phyloP scores from a whole-genome alignment of 2,329 filamentous ascomycete species.

The Aspergillus melleus region DNA sequence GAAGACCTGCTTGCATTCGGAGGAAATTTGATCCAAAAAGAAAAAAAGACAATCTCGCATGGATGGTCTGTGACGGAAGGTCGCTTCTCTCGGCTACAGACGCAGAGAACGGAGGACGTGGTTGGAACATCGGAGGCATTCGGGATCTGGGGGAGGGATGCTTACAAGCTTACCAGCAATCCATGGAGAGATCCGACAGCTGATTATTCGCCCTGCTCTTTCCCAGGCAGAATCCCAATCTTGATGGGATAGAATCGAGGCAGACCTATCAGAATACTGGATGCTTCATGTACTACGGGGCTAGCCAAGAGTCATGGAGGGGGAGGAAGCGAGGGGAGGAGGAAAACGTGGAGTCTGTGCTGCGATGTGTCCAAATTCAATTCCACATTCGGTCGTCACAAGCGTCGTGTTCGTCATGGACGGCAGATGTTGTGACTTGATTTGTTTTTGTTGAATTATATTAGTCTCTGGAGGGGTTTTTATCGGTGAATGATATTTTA shows the following conservation, averaged over 20 bases:
- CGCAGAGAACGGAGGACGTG: not conserved
- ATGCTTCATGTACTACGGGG: slow-evolving; percentile 10
- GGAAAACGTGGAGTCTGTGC: slow-evolving; percentile 16
- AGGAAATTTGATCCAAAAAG: not conserved
- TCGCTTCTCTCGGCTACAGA: not conserved
- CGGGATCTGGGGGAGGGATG: slow-evolving; percentile 11
- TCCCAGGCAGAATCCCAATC: slow-evolving; percentile 15
- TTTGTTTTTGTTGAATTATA: too few species aligned
- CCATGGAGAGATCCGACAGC: not conserved
- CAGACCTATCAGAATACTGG: slow-evolving; percentile 6
- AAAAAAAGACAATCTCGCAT: slow-evolving; percentile 11
- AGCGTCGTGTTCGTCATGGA: not conserved
- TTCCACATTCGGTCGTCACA: slow-evolving; percentile 10
- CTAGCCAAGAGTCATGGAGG: slow-evolving; percentile 17
- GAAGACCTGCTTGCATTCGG: not conserved
- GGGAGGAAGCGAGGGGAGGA: not conserved
- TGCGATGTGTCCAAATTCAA: slow-evolving; percentile 15
- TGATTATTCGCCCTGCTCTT: slow-evolving; percentile 13
- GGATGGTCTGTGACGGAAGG: not conserved
- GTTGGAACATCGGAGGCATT: slow-evolving; percentile 12
- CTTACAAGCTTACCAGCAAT: slow-evolving; percentile 11
- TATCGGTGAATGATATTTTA: not conserved
- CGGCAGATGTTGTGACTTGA: too few species aligned
- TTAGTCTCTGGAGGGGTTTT: not conserved
- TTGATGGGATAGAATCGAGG: slow-evolving; percentile 7